These are phyloP conservation scores for Aureobasidium sp. DNA, from an alignment of 2,329 filamentous ascomycete genomes.

Conservation along the genomic window DNA sequence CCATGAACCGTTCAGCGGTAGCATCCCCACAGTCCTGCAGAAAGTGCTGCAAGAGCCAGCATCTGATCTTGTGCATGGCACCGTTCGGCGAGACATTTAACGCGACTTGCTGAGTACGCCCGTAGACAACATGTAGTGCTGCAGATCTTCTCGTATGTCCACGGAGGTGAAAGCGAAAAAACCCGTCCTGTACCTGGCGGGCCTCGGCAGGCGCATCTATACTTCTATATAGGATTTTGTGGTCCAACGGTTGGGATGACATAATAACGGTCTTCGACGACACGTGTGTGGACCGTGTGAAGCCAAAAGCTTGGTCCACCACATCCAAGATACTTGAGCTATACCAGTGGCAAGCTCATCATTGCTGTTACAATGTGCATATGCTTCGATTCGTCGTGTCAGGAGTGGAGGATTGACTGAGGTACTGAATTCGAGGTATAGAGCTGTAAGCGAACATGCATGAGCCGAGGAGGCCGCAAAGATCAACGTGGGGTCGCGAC, in stretches of 20 bases:
- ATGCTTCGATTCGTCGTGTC: no score
- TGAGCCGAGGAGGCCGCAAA: background rate
- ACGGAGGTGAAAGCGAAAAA: background rate
- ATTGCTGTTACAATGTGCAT: no score
- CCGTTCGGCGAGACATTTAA: background rate
- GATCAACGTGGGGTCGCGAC: background rate
- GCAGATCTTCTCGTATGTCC: conserved; percentile 1
- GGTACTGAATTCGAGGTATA: background rate
- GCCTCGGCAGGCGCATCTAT: background rate
- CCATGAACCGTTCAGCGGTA: background rate
- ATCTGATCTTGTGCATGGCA: background rate
- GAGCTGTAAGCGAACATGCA: background rate
- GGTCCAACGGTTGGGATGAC: background rate
- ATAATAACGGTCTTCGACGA: background rate
- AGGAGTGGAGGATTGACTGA: no score
- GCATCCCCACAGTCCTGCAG: background rate
- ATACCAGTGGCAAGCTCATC: no score
- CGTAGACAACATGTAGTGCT: background rate
- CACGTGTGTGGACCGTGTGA: background rate
- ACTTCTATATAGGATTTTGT: background rate
- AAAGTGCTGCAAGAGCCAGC: background rate
- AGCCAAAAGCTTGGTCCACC: background rate
- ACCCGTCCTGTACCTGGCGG: background rate
- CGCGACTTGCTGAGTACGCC: background rate
- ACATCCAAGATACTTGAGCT: background rate